Base-by-base conservation (phyloP, 2,329 filamentous ascomycete genomes). In the Leptographium galeiforme region DNA sequence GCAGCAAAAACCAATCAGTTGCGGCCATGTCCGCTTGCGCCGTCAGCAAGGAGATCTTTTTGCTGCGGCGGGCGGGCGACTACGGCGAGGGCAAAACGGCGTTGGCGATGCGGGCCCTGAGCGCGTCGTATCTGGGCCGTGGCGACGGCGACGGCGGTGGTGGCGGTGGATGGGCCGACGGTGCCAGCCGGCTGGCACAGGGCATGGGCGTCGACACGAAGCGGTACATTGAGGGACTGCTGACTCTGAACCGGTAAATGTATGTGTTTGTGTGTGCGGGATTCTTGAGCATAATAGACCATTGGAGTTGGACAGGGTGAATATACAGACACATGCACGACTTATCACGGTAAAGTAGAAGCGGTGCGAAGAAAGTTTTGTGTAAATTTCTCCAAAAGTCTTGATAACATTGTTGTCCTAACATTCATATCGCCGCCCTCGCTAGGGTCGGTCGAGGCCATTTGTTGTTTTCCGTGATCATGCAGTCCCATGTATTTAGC, bases 171-270 rank as follows among this genome's bases (percentile, higher is more conserved):
- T 70, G 78, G 72, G 61, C 74, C 46, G 77, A 76, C 30, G 79
- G 78, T 4, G 77, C 81, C 1, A 76, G 74, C 19, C 76, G 76
- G 53, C 66, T 89, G 58, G 81, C 78, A 0, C 82, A 87, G 61
- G 86, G 85, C 0, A 87, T 90, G 57, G 86, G 86, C 0, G 75
- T 89, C 38, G 86, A 90, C 70, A 87, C 85, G 34, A 76, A 82
- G 65, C 78, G 77, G 63, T 89, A 89, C 65, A 79, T 89, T 5
- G 85, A 89, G 64, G 81, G 81, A 1, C 64, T 90, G 53, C 68
- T 89, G 64, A 87, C 75, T 62, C 64, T 89, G 62, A 77, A 76
- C 63, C 66, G 72, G 39, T 74, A 59, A 60, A 25, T 14, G 12
- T 14, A 12, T 33, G 25, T 25, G 25, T 6, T n/a, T 14, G 12